Evolutionary conservation across 495 filamentous ascomycete genomes (phyloP), one percentile per base, ranked within the genome.

Genomic region (Trypethelium eluteriae): DNA sequence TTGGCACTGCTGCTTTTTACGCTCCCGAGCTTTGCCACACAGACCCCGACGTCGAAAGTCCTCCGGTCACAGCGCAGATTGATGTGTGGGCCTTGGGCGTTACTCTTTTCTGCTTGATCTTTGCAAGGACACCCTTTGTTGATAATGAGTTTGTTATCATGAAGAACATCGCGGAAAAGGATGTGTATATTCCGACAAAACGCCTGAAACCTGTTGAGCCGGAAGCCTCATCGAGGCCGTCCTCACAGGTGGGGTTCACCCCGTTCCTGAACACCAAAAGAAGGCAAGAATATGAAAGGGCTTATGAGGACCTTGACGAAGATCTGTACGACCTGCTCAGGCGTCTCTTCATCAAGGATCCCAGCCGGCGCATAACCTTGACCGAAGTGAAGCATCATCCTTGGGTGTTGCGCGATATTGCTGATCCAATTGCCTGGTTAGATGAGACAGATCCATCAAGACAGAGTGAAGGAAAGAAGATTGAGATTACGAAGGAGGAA

Each of bases 61-160:
- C 78, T 63, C 77, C 76, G 16, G 86, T 91, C 62, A 89, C 86
- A 11, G 81, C 79, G 62, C 84, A 88, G 39, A 97, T 99, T 73
- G 94, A 99, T 72, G 89, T 99, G 32, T 99, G 94, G 93, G 96
- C 95, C 32, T 79, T 99, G 32, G 94, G 94, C 16, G 90, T 98
- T 18, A 99, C 94, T 0, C 83, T 99, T 1, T 99, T 96, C 77
- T 95, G 93, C 71, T 85, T 99, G 75, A 84, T 99, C 44, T 99
- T 88, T 72, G 94, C 92, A 10, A 90, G 94, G 32, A 85, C 96
- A 36, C 94, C 94, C 1, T 99, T 98, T 75, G 84, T 95, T 66
- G 86, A 93, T 70, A 90, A 93, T 72, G 91, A 96, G 71, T 98
- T 87, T 76, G 87, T 86, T 68, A 88, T 99, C 78, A 96, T 96